A percentile compares a stretch with the other conserved stretches of the same genome.
These are phyloP conservation scores for Phytophthora pinifolia DNA, from an alignment of 352 stramenopile genomes.

Conservation along the genomic window DNA sequence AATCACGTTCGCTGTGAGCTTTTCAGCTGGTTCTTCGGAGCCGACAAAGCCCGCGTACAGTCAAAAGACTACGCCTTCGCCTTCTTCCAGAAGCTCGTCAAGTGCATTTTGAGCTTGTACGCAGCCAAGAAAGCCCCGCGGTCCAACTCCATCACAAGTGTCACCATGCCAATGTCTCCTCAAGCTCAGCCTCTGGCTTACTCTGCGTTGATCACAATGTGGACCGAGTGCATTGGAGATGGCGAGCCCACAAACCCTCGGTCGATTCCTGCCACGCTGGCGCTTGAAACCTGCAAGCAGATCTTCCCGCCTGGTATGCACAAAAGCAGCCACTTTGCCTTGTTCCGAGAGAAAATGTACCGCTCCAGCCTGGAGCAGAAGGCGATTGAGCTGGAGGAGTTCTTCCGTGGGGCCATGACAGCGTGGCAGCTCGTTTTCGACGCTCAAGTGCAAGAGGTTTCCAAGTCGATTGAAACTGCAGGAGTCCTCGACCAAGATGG, in stretches of 20 bases:
- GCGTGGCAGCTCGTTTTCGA: constrained; percentile 49
- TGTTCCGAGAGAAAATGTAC: constrained; percentile 45
- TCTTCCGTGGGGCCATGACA: constrained; percentile 41
- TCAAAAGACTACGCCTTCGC: constrained; percentile 60
- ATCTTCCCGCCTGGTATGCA: constrained; percentile 51
- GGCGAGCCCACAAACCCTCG: constrained; percentile 31
- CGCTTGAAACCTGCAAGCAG: constrained; percentile 43
- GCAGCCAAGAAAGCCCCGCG: constrained; percentile 31
- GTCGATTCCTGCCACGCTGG: constrained; percentile 28
- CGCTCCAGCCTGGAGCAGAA: constrained; percentile 41
- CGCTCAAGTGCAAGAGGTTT: constrained; percentile 24
- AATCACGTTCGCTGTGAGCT: constrained; percentile 58
- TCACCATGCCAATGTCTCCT: background rate
- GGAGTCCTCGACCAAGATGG: constrained; percentile 40
- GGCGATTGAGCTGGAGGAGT: constrained; percentile 43
- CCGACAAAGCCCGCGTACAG: constrained; percentile 37
- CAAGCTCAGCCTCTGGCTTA: constrained; percentile 36
- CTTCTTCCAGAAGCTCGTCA: constrained; percentile 61
- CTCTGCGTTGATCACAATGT: constrained; percentile 44
- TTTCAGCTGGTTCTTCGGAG: constrained; percentile 69
- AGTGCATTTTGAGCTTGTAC: constrained; percentile 41
- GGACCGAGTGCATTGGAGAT: constrained; percentile 73
- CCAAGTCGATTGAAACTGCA: constrained; percentile 21
- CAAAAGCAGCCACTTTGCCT: constrained; percentile 25
- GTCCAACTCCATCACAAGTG: constrained; percentile 14